Conservation (phyloP, 495 filamentous ascomycete species). For the Geopyxis carbonaria region DNA sequence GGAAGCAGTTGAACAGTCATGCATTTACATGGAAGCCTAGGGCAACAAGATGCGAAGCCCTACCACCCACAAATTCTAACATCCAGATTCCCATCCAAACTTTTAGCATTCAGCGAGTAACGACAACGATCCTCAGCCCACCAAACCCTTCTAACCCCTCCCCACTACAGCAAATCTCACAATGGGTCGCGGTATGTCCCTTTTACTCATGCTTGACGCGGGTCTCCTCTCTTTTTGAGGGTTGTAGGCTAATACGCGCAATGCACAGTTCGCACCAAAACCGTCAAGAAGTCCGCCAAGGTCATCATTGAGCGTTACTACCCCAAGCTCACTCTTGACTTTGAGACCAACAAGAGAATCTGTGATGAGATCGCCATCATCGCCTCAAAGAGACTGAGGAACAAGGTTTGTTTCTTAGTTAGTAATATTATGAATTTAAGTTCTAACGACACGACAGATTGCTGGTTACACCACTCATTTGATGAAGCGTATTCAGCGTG, state of each 20-base stretch:
- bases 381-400: slow-evolving; percentile 89
- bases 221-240: slow-evolving; percentile 24
- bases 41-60: too few relatives aligned
- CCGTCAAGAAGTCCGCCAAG: slow-evolving; percentile 99
- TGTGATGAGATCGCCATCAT: slow-evolving; percentile 99
- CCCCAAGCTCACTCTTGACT: slow-evolving; percentile 95
- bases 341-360: slow-evolving; percentile 99
- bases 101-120: too few relatives aligned
- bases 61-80: too few relatives aligned
- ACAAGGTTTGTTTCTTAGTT: slow-evolving; percentile 54
- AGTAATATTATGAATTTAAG: neutral
- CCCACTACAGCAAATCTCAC: slow-evolving; percentile 3
- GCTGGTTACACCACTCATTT: slow-evolving; percentile 94
- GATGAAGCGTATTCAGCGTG: slow-evolving; percentile 99
- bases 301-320: slow-evolving; percentile 99
- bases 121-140: too few relatives aligned
- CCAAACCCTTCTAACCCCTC: too few relatives aligned
- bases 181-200: slow-evolving; percentile 22
- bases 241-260: slow-evolving; percentile 25
- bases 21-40: too few relatives aligned
- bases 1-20: too few relatives aligned
- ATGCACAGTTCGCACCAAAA: slow-evolving; percentile 36
- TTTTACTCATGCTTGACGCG: slow-evolving; percentile 8
- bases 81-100: too few relatives aligned
- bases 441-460: slow-evolving; percentile 45